Evolutionary conservation across 805 yeast genomes (phyloP), one percentile per base, ranked within the genome.

Genomic region (Saccharomyces kudriavzevii): DNA sequence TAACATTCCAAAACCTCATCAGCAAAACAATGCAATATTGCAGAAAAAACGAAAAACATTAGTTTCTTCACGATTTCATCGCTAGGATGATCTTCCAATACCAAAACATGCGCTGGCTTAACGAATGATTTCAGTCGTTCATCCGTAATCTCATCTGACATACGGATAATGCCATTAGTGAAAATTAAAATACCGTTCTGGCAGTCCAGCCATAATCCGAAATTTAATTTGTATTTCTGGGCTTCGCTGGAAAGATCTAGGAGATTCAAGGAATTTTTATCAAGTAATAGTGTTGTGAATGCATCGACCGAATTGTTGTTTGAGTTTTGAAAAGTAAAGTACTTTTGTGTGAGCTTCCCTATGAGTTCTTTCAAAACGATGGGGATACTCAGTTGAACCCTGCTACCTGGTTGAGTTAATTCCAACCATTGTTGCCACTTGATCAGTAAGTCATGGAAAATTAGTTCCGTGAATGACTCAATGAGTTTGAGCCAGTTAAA

Each of bases 371-470:
- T 35, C 58, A 59, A 40, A 54, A 58, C 48, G 27, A 28, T 14
- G 26, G 51, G 27, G 45, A 49, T 13, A 55, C 29, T 30, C 47
- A 50, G 30, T 49, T 55, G 5, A 52, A 28, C 50, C 54, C 45
- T 2, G 50, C 49, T 43, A 55, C 52, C 25, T 49, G 56, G 51
- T n/a, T 52, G 48, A 24, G 54, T 52, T 22, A 58, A 50, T 35
- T 52, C 56, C 8, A 56, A 45, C 60, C 60, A 59, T 48, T 59
- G 61, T 25, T 54, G 45, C 62, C 62, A 59, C 46, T 56, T 59
- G 14, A 55, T 49, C 9, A 53, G 40, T 10, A 59, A 20, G 29
- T 58, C 61, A 17, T 57, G 57, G 17, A 59, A 53, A 17, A 59
- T 48, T 17, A 59, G 43, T 31, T 58, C 58, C 9, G 52, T 56